Base-by-base conservation (phyloP, 176 grass and related monocot genomes). In the bread wheat (Triticum aestivum) region DNA sequence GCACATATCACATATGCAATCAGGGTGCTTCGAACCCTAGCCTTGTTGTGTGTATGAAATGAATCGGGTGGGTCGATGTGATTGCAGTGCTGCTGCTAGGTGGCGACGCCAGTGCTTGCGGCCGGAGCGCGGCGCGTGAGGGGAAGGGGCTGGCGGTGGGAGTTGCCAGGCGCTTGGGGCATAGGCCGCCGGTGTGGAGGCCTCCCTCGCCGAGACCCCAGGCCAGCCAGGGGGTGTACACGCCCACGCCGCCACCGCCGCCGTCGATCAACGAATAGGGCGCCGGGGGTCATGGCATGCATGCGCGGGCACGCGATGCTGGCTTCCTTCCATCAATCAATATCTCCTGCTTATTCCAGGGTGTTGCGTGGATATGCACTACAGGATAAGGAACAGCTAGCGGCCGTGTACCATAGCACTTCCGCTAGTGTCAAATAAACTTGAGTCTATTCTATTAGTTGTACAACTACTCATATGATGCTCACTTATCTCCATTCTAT, bases 151-250 rank as follows among this genome's bases (percentile, higher is more conserved):
- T 7, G 1, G 30, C 7, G 1, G 73, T 5, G 45, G n/a, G 5
- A 15, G 32, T 49, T 3, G 42, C 14, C 5, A 59, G 51, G 75
- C 77, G 67, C 9, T 26, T 80, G 85, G 85, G 77, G 34, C 13
- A 41, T 38, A 71, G 85, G 54, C 0, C 1, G 68, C 70, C 78
- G 39, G 3, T 69, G 44, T 34, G 27, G 21, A 26, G 6, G 30
- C 79, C 86, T 37, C 78, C 78, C 5, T 75, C 85, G 21, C 78
- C 78, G 21, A 74, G 38, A 21, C 77, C 67, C 29, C 24, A 81
- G 56, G 29, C 26, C 11, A 14, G 2, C 52, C 33, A 11, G 4
- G 2, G 51, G 4, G 41, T 8, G 77, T 26, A 6, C 17, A 3
- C 2, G 52, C 66, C 65, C 2, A 20, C 59, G 35, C 74, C 84